Percentiles rank a stretch among this genome's conserved stretches.
These are phyloP conservation scores for Sungouiella blattae DNA, from an alignment of 805 yeast genomes.

Conservation along the genomic window DNA sequence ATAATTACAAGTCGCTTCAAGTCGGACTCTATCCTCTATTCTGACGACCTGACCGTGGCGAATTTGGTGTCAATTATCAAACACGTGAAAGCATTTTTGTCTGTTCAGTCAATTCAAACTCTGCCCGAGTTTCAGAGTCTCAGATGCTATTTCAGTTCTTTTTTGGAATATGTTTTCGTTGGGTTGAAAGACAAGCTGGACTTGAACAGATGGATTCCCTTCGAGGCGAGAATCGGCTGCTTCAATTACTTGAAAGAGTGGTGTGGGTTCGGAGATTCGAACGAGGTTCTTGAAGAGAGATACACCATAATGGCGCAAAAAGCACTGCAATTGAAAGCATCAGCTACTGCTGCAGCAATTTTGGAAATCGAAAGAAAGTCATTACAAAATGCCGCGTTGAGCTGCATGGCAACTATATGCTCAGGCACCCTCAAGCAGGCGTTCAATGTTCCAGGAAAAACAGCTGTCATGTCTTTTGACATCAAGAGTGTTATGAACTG, in stretches of 20 bases:
- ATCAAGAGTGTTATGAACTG: conserved; percentile 65
- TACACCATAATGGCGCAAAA: conserved; percentile 54
- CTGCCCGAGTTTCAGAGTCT: conserved; percentile 71
- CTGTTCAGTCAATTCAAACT: conserved; percentile 54
- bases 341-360: conserved; percentile 60
- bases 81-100: conserved; percentile 57
- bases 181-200: conserved; percentile 45
- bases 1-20: conserved; percentile 62
- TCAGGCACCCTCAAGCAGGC: conserved; percentile 63
- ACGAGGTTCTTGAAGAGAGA: conserved; percentile 59
- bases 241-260: conserved; percentile 84
- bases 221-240: conserved; percentile 79
- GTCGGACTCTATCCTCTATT: conserved; percentile 45
- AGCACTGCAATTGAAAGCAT: conserved; percentile 35
- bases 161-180: conserved; percentile 69
- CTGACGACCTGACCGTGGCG: conserved; percentile 67
- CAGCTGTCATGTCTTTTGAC: conserved; percentile 64
- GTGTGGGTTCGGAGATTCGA: conserved; percentile 85
- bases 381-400: conserved; percentile 66
- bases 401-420: conserved; percentile 81
- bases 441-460: conserved; percentile 43
- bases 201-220: conserved; percentile 63
- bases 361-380: conserved; percentile 76
- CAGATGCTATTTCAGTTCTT: conserved; percentile 78
- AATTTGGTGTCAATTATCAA: conserved; percentile 61